Evolutionary conservation across 495 filamentous ascomycete genomes (phyloP), one percentile per base, ranked within the genome.

Genomic region (Aspergillus heteromorphus): DNA sequence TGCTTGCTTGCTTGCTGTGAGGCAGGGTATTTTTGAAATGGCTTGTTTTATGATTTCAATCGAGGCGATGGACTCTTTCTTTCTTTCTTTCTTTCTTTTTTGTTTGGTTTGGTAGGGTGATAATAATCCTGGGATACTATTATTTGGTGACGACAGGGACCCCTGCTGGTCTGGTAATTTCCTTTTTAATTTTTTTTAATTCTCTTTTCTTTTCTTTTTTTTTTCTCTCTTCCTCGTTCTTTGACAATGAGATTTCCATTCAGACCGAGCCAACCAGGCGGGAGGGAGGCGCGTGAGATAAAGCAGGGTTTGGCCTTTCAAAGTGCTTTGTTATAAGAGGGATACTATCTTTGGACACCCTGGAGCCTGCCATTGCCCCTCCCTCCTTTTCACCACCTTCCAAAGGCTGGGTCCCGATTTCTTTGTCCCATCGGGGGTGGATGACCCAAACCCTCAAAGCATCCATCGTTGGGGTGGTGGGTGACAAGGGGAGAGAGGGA

Each of bases 171-270:
- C 21, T 27, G 16, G 29, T 42, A 48, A 31, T 54, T 36, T 48
- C 14, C n/a, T n/a, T n/a, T n/a, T n/a, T n/a, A 48, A 54, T 41
- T 54, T 49, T 16, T 48, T 54, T 56, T 14, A 45, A 16, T 45
- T 40, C 31, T 13, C 16, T 14, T 21, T 16, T 48, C 62, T 66
- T 68, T 65, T n/a, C n/a, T n/a, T n/a, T n/a, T 51, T 56, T 41
- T 54, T 49, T 16, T 48, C 55, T 56, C 19, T 49, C 23, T 45
- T 40, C 31, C 18, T 30, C 25, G 45, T 16, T 48, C 62, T 66
- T 68, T 65, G 63, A 66, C 58, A 68, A 65, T 60, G 57, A 56
- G 61, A 45, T 59, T 52, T 56, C 52, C 52, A 64, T 57, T 51
- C 49, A 48, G 56, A 59, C 56, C 55, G 51, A 61, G 50, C 63